phyloP scores from a whole-genome alignment of 345 rosid genomes.

The Camelina neglecta region DNA sequence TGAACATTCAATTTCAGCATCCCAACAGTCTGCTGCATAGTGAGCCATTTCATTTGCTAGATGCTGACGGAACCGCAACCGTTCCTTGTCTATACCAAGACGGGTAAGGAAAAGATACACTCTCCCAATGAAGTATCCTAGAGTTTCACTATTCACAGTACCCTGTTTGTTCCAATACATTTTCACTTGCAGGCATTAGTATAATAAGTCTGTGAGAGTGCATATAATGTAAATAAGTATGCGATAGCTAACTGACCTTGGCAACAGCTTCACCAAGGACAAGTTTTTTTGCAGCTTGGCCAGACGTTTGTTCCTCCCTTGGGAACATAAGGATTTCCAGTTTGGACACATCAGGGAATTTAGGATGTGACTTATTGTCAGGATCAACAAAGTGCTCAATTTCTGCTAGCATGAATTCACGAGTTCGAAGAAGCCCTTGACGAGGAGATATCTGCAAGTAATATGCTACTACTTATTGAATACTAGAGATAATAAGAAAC shows the following conservation, averaged over 20 bases:
- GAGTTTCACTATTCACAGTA: constrained; percentile 89
- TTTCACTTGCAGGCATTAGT: constrained; percentile 32
- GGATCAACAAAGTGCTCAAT: constrained; percentile 99
- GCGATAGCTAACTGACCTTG: constrained; percentile 50
- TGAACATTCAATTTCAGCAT: constrained; percentile 93
- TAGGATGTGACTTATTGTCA: constrained; percentile 91
- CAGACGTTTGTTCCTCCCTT: constrained; percentile 84
- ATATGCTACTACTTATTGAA: constrained; percentile 3
- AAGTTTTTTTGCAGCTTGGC: constrained; percentile 69
- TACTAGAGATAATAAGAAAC: background rate
- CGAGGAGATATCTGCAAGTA: constrained; percentile 87
- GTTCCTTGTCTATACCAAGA: constrained; percentile 81
- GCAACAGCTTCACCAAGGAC: constrained; percentile 81
- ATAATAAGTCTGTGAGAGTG: background rate
- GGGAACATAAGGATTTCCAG: constrained; percentile 93
- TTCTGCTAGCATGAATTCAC: constrained; percentile 95
- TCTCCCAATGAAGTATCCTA: constrained; percentile 96
- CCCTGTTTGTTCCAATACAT: constrained; percentile 57
- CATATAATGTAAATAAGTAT: background rate
- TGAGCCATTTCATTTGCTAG: constrained; percentile 99
- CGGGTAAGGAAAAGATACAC: constrained; percentile 79
- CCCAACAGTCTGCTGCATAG: constrained; percentile 99
- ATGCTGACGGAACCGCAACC: constrained; percentile 92
- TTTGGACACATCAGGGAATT: constrained; percentile 65
- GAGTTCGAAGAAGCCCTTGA: constrained; percentile 94